Evolutionary conservation across 1,284 basidiomycete species (phyloP).

Genomic region (Cutaneotrichosporon mucoides): DNA sequence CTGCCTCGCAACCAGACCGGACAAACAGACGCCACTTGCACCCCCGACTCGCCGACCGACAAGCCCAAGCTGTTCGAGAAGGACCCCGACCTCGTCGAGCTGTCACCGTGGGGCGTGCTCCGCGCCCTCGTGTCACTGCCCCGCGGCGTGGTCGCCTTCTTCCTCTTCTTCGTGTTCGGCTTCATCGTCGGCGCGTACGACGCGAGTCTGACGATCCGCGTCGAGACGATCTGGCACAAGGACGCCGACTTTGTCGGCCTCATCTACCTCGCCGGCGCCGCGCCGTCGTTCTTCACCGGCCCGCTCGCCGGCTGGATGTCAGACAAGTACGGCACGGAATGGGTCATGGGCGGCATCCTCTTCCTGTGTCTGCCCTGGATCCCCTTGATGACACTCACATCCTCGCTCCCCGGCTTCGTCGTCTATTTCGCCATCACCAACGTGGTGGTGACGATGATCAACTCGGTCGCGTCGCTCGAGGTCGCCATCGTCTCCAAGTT

Average conservation of each 20-base stretch:
- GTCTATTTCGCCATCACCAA: conserved; percentile 57
- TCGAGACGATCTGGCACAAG: conserved; percentile 61
- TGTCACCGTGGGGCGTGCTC: conserved; percentile 50
- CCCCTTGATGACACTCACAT: conserved; percentile 57
- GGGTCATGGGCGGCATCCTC: conserved; percentile 56
- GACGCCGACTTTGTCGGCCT: conserved; percentile 62
- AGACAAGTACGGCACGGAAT: conserved; percentile 62
- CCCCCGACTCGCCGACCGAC: neutral
- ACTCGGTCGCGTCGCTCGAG: conserved; percentile 16
- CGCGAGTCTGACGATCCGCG: conserved; percentile 58
- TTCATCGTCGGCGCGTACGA: conserved; percentile 34
- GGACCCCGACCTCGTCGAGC: conserved; percentile 14
- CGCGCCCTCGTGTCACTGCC: conserved; percentile 54
- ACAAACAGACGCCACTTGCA: neutral
- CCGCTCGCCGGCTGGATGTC: conserved; percentile 60
- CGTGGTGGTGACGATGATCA: conserved; percentile 14
- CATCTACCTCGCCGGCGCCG: conserved; percentile 64
- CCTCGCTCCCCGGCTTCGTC: conserved; percentile 60
- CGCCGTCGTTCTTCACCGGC: conserved; percentile 60
- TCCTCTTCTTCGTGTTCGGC: conserved; percentile 61
- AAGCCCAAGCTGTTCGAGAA: neutral
- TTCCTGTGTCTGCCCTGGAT: conserved; percentile 64
- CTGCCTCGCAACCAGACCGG: neutral
- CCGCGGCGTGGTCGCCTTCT: conserved; percentile 57
- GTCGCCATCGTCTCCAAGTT: conserved; percentile 15